phyloP scores from a whole-genome alignment of 2,329 filamentous ascomycete genomes.

The Aspergillus nomiae region DNA sequence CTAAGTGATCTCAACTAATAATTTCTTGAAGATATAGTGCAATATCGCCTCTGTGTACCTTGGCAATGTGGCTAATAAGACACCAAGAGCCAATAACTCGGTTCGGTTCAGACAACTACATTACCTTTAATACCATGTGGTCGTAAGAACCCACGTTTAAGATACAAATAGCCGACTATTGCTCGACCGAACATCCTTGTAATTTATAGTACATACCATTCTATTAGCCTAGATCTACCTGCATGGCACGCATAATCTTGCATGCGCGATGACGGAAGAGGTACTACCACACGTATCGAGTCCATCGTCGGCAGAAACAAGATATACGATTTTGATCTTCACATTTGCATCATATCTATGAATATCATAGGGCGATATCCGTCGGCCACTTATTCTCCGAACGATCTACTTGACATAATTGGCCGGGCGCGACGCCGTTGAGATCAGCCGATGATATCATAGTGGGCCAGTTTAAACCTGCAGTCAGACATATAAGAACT shows the following conservation, averaged over 20 bases:
- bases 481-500: neutral
- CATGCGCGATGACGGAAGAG: slow-evolving; percentile 1
- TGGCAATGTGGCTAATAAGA: neutral
- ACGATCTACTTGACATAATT: neutral
- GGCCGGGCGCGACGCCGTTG: neutral
- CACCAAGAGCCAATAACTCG: neutral
- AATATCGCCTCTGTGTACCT: neutral
- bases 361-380: neutral
- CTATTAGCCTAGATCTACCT: neutral
- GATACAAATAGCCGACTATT: neutral
- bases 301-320: neutral
- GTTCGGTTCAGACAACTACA: neutral
- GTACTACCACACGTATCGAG: neutral
- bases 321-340: neutral
- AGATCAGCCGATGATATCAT: slow-evolving; percentile 4
- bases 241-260: neutral
- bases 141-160: neutral
- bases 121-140: neutral
- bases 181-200: too few relatives aligned
- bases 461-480: neutral
- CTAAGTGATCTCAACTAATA: neutral
- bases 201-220: neutral
- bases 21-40: neutral
- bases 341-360: neutral
- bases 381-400: neutral